phyloP scores from a whole-genome alignment of 1,139 yeast species.

The Yamadazyma jaroonii region DNA sequence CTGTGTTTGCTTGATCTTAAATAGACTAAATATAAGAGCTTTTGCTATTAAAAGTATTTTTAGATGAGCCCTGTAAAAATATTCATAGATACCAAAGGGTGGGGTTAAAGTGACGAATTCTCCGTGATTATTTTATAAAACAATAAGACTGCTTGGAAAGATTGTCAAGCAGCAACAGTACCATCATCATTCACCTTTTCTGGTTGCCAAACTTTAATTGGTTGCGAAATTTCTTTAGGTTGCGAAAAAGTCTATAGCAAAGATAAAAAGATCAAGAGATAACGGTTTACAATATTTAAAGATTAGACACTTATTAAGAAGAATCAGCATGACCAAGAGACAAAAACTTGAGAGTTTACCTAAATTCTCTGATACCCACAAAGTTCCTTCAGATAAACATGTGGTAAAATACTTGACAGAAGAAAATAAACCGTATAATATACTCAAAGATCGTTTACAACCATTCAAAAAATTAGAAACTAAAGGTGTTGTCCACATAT shows the following conservation, averaged over 20 bases:
- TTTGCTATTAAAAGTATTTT: too few relatives aligned
- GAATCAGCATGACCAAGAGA: constrained; percentile 5
- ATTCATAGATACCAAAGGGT: too few relatives aligned
- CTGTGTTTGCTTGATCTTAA: constrained; percentile 2
- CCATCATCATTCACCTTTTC: too few relatives aligned
- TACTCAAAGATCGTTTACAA: constrained; percentile 5
- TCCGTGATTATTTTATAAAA: too few relatives aligned
- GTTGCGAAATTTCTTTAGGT: neutral
- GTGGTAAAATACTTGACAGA: constrained; percentile 21
- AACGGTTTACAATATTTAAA: neutral
- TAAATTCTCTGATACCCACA: constrained; percentile 13
- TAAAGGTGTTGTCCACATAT: constrained; percentile 38
- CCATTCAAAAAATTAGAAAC: constrained; percentile 6
- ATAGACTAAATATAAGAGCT: neutral
- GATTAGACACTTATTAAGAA: too few relatives aligned
- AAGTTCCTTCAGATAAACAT: constrained; percentile 11
- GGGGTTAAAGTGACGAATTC: too few relatives aligned
- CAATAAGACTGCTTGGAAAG: too few relatives aligned
- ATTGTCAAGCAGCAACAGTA: too few relatives aligned
- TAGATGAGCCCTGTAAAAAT: too few relatives aligned
- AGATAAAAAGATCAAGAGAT: too few relatives aligned
- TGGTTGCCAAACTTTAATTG: too few relatives aligned
- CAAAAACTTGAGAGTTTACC: constrained; percentile 13
- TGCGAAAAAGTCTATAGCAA: neutral
- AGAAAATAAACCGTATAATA: constrained; percentile 22